phyloP scores from a whole-genome alignment of 2,329 filamentous ascomycete species.

The Aspergillus alliaceus region DNA sequence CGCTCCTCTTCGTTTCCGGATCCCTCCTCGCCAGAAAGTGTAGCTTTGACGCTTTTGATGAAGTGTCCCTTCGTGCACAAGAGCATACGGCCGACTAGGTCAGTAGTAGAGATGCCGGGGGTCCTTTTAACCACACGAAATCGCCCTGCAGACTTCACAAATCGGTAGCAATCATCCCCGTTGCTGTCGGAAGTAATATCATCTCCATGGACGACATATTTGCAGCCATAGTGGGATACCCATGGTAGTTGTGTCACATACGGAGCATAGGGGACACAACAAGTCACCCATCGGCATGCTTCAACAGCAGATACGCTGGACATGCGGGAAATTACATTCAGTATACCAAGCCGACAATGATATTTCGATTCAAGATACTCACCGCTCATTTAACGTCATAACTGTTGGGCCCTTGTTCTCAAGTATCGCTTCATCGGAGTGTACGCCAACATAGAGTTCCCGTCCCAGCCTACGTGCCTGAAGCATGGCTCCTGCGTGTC shows the following conservation, averaged over 20 bases:
- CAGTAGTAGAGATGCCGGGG: slow-evolving; percentile 93
- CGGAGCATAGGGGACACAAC: slow-evolving; percentile 78
- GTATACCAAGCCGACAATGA: not conserved
- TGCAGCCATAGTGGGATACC: slow-evolving; percentile 94
- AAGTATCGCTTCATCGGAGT: slow-evolving; percentile 92
- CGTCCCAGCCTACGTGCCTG: slow-evolving; percentile 89
- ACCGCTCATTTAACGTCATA: slow-evolving; percentile 89
- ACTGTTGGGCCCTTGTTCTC: slow-evolving; percentile 98
- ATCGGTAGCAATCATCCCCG: slow-evolving; percentile 96
- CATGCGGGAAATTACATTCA: slow-evolving; percentile 3
- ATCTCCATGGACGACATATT: slow-evolving; percentile 94
- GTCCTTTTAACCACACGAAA: slow-evolving; percentile 98
- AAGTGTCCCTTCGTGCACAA: slow-evolving; percentile 94
- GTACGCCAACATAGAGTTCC: slow-evolving; percentile 87
- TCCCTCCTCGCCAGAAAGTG: slow-evolving; percentile 71
- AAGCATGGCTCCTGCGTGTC: slow-evolving; percentile 94
- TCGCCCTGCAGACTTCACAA: slow-evolving; percentile 87
- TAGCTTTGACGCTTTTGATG: slow-evolving; percentile 73
- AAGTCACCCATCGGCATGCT: slow-evolving; percentile 91
- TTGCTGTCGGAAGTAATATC: slow-evolving; percentile 94
- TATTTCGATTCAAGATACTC: slow-evolving; percentile 18
- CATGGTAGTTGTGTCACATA: slow-evolving; percentile 93
- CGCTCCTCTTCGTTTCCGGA: slow-evolving; percentile 68
- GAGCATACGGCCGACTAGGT: slow-evolving; percentile 97
- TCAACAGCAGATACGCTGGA: slow-evolving; percentile 79